phyloP scores from a whole-genome alignment of 257 asterid genomes.

The Nicotiana benthamiana region DNA sequence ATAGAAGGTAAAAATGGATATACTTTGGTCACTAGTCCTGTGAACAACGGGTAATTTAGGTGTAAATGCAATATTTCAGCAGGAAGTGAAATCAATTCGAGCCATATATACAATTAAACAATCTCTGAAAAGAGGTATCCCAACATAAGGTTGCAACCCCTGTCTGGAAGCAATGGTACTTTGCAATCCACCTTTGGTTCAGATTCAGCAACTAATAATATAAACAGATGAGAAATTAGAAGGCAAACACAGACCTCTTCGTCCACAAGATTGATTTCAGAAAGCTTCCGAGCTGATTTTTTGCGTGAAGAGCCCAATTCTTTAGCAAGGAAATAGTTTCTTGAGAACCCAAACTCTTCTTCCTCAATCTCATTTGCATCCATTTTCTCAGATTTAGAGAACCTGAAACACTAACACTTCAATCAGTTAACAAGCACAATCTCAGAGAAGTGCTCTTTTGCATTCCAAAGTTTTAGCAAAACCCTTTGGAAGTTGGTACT shows the following conservation, averaged over 20 bases:
- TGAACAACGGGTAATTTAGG: no score
- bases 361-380: constrained; percentile 59
- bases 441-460: neutral
- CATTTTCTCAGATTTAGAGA: constrained; percentile 31
- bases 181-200: neutral
- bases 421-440: neutral
- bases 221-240: neutral
- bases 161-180: neutral
- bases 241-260: constrained; percentile 50
- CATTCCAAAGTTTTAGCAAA: neutral
- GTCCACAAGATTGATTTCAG: constrained; percentile 59
- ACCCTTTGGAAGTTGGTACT: neutral
- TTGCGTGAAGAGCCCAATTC: constrained; percentile 63
- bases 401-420: neutral
- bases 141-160: neutral
- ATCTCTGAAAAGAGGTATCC: neutral
- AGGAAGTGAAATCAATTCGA: neutral
- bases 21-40: no score
- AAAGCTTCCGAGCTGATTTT: constrained; percentile 55
- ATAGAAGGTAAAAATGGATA: neutral
- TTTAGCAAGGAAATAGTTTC: constrained; percentile 82
- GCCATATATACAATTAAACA: neutral
- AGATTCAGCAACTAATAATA: neutral
- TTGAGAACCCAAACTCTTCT: constrained; percentile 84
- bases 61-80: neutral